phyloP scores from a whole-genome alignment of 805 yeast species.

The Brettanomyces custersianus region DNA sequence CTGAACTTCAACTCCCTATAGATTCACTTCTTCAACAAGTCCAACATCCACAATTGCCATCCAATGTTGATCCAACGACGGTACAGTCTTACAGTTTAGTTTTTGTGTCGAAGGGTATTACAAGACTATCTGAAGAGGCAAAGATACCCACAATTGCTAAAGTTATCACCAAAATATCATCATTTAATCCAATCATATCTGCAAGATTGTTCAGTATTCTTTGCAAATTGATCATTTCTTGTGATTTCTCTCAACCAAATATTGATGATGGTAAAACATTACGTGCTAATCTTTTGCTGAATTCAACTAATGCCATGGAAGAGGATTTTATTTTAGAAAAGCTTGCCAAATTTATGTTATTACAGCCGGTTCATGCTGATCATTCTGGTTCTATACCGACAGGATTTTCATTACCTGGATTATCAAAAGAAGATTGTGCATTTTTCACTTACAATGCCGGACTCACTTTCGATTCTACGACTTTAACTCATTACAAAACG shows the following conservation, averaged over 20 bases:
- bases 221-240: constrained; percentile 40
- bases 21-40: constrained; percentile 56
- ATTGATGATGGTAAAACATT: constrained; percentile 31
- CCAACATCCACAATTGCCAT: constrained; percentile 38
- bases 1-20: constrained; percentile 53
- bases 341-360: constrained; percentile 48
- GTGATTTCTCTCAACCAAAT: constrained; percentile 43
- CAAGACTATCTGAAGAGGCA: constrained; percentile 34
- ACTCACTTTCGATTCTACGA: constrained; percentile 41
- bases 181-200: constrained; percentile 18
- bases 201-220: constrained; percentile 58
- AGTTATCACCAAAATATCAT: constrained; percentile 38
- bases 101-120: constrained; percentile 61
- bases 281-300: constrained; percentile 28
- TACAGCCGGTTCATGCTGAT: constrained; percentile 35
- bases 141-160: constrained; percentile 36
- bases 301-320: constrained; percentile 27
- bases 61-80: constrained; percentile 33
- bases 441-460: constrained; percentile 69
- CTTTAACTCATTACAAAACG: constrained; percentile 32
- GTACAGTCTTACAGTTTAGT: constrained; percentile 57
- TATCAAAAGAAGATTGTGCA: constrained; percentile 43
- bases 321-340: constrained; percentile 35
- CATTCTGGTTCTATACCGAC: constrained; percentile 32
- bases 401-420: constrained; percentile 52